Base-by-base conservation (phyloP, 148 eudicot genomes). In the Oxyria digyna region DNA sequence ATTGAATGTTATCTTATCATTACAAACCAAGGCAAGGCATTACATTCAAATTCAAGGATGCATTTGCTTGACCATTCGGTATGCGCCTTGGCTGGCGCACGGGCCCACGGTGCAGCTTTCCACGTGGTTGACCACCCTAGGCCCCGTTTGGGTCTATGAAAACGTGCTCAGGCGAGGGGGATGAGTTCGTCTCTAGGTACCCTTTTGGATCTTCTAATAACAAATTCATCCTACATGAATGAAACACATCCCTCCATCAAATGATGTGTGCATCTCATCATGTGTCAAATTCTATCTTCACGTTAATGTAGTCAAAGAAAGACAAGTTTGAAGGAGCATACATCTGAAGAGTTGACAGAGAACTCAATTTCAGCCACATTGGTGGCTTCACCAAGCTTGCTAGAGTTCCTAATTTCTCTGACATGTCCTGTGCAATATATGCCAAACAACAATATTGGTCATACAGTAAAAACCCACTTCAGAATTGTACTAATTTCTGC, bases 61-160 rank as follows among this genome's bases (percentile, higher is more conserved):
- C n/a, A 91, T 46, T 80, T 87, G 97, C 82, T 82, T 92, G 29
- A 92, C 74, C 91, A 91, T 88, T 46, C 76, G 69, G 73, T 91
- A 91, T 35, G 97, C 87, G 31, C 82, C 78, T 68, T 85, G 87
- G 41, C 83, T 82, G 65, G 78, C 75, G 7, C 69, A 80, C 87
- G 87, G 9, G 96, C 96, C 96, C 97, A 83, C 65, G 85, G 42
- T 21, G 90, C 77, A 65, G 89, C 83, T 78, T 91, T 88, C 96
- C 97, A 91, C 10, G 80, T 79, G 0, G 96, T 91, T 26, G 92
- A 91, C 96, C 95, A 91, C 50, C 97, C 97, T 4, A 95, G 95
- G 43, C 97, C 97, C 0, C 87, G 92, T 57, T 80, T 86, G 24
- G 87, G 96, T 81, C 97, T 80, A 71, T 77, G 77, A 88, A 91